Conservation (phyloP, 2,329 filamentous ascomycete genomes). For the Verticillium klebahnii region DNA sequence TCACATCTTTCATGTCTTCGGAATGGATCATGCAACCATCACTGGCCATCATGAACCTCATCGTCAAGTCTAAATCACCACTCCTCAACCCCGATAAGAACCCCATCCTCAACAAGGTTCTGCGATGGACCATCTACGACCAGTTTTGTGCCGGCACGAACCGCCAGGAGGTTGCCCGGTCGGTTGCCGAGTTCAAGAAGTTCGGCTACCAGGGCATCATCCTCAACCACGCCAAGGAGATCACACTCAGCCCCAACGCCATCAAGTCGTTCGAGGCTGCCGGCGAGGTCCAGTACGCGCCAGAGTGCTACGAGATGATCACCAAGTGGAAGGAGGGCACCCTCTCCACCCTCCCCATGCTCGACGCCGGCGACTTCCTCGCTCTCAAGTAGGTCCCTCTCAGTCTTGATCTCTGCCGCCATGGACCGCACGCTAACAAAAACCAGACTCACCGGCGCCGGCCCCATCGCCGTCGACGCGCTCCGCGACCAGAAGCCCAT, state of each 20-base stretch:
- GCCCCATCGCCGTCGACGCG: conserved; percentile 30
- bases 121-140: conserved; percentile 47
- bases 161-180: conserved; percentile 37
- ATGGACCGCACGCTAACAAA: neutral
- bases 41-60: conserved; percentile 16
- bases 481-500: conserved; percentile 27
- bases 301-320: conserved; percentile 24
- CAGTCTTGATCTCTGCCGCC: too few species aligned
- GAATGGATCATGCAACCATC: conserved; percentile 18
- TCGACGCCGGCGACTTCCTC: conserved; percentile 28
- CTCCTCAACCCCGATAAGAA: conserved; percentile 44
- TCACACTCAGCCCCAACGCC: conserved; percentile 32
- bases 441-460: conserved; percentile 36
- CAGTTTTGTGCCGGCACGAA: conserved; percentile 54
- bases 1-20: conserved; percentile 22
- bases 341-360: conserved; percentile 23
- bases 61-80: conserved; percentile 14
- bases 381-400: conserved; percentile 30
- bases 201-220: conserved; percentile 53
- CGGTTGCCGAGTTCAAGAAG: conserved; percentile 35
- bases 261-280: conserved; percentile 8
- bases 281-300: neutral
- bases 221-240: conserved; percentile 46
- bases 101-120: conserved; percentile 37
- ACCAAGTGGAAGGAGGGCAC: conserved; percentile 29